Evolutionary conservation across 2,329 filamentous ascomycete species (phyloP).

Genomic region (Karstenula rhodostoma): DNA sequence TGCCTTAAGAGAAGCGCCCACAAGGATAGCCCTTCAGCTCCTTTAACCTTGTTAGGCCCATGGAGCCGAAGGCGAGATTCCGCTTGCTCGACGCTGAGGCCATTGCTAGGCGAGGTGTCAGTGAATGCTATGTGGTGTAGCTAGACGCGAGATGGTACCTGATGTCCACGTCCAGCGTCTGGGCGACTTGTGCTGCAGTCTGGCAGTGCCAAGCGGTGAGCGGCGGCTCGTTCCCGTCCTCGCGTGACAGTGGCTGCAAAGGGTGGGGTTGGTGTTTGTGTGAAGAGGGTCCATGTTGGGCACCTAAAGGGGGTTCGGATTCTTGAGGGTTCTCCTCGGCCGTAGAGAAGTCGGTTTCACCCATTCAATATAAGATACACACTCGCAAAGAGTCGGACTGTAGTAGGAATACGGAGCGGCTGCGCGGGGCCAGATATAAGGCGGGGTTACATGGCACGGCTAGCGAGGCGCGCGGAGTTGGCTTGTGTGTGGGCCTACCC

Average conservation of each 20-base stretch:
- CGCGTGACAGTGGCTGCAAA: conserved; percentile 30
- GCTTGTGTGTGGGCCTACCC: conserved; percentile 33
- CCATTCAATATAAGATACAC: conserved; percentile 51
- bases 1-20: conserved; percentile 81
- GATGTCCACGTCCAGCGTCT: conserved; percentile 47
- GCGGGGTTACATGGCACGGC: conserved; percentile 39
- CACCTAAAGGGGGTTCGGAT: conserved; percentile 54
- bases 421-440: conserved; percentile 45
- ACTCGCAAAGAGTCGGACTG: conserved; percentile 42
- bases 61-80: conserved; percentile 69
- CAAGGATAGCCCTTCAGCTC: conserved; percentile 74
- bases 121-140: conserved; percentile 14
- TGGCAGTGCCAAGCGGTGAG: conserved; percentile 48
- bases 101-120: conserved; percentile 56
- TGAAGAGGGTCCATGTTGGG: conserved; percentile 43
- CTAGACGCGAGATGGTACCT: conserved; percentile 29
- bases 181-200: conserved; percentile 46
- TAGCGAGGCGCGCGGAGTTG: conserved; percentile 25
- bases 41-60: conserved; percentile 76
- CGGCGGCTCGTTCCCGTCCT: conserved; percentile 27
- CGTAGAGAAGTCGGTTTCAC: conserved; percentile 50
- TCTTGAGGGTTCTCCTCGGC: conserved; percentile 52
- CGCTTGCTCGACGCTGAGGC: conserved; percentile 69
- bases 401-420: conserved; percentile 28
- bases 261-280: conserved; percentile 28